A percentile compares a stretch with the other conserved stretches of the same genome.
These are phyloP conservation scores for Dioscorea dumetorum DNA, from an alignment of 106 monocot genomes.

Conservation along the genomic window DNA sequence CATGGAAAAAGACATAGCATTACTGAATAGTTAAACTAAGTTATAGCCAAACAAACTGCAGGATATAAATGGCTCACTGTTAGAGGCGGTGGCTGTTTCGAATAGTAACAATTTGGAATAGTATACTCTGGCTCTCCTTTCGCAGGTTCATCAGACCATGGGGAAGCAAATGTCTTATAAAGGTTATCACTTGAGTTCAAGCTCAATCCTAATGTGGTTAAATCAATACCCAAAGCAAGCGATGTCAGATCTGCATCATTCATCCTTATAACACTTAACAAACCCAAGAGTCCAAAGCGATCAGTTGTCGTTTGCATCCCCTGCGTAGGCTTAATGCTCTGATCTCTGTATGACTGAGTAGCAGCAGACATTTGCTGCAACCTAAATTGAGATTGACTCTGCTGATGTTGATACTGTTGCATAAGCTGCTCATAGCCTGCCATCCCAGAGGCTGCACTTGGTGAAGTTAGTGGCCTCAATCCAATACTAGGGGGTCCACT, in stretches of 20 bases:
- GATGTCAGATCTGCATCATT: slow-evolving; percentile 71
- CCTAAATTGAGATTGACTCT: slow-evolving; percentile 55
- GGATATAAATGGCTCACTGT: slow-evolving; percentile 25
- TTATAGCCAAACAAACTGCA: not conserved
- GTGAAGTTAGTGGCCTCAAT: slow-evolving; percentile 67
- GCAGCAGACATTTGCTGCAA: slow-evolving; percentile 66
- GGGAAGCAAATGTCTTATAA: slow-evolving; percentile 82
- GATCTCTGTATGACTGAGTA: slow-evolving; percentile 71
- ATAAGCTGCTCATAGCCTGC: slow-evolving; percentile 76
- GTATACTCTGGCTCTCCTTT: slow-evolving; percentile 77
- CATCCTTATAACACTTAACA: slow-evolving; percentile 68
- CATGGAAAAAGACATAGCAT: slow-evolving; percentile 8
- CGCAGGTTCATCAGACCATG: slow-evolving; percentile 72
- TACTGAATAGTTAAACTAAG: not conserved
- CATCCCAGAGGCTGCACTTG: slow-evolving; percentile 34
- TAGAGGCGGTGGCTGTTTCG: slow-evolving; percentile 54
- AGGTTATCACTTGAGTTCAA: slow-evolving; percentile 71
- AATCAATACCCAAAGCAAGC: slow-evolving; percentile 85
- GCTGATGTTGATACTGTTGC: slow-evolving; percentile 79
- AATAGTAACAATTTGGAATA: slow-evolving; percentile 72
- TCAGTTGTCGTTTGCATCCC: slow-evolving; percentile 43
- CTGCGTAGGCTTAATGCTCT: slow-evolving; percentile 48
- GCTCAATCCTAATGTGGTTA: slow-evolving; percentile 81
- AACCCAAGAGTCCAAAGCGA: slow-evolving; percentile 63
- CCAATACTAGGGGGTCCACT: slow-evolving; percentile 59